These are phyloP conservation scores for Venturiaceae sp. DNA, from an alignment of 2,329 filamentous ascomycete species.

Conservation along the genomic window DNA sequence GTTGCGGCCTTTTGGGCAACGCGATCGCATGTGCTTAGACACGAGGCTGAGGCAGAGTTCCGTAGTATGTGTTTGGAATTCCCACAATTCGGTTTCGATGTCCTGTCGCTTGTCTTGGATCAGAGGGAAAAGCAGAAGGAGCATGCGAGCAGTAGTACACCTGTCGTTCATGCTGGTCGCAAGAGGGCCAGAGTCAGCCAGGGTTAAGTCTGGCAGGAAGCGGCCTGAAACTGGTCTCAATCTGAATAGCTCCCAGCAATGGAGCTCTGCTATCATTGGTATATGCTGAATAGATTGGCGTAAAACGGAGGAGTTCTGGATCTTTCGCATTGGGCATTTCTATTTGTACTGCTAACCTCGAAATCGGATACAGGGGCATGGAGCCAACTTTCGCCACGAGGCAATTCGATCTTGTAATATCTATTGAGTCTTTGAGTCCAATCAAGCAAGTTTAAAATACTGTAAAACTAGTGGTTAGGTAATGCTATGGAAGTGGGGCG, in stretches of 20 bases:
- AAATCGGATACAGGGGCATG: not conserved
- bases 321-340: too few relatives aligned
- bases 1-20: constrained; percentile 88
- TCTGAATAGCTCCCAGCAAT: not conserved
- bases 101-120: constrained; percentile 57
- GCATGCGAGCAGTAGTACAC: not conserved
- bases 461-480: not conserved
- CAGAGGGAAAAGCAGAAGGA: constrained; percentile 32
- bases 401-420: not conserved
- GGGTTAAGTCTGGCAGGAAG: not conserved
- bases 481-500: not conserved
- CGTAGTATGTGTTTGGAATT: constrained; percentile 75
- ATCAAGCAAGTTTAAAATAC: not conserved
- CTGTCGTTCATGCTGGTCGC: constrained; percentile 5
- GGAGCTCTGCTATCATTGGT: not conserved
- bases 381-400: too few relatives aligned
- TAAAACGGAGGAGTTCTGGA: not conserved
- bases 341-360: not conserved
- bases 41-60: constrained; percentile 83
- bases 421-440: not conserved
- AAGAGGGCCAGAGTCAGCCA: constrained; percentile 6
- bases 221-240: not conserved
- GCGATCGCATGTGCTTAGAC: constrained; percentile 66
- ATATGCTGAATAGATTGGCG: not conserved
- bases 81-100: constrained; percentile 87